Evolutionary conservation across 441 rosid species (phyloP).

Genomic region (Erodium trifolium): DNA sequence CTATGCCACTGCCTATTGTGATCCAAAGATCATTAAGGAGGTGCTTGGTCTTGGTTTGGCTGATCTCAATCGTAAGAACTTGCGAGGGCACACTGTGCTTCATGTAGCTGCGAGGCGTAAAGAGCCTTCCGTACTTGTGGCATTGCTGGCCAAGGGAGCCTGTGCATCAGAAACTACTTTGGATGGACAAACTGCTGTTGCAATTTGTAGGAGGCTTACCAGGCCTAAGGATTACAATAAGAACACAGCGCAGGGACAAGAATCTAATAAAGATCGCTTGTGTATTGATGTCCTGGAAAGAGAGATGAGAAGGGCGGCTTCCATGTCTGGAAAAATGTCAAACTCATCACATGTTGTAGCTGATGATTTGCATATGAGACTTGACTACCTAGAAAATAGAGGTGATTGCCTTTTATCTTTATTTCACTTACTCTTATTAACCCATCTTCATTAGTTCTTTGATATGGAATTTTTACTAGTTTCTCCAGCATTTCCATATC

Average conservation of each 20-base stretch:
- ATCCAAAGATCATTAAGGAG: slow-evolving; percentile 27
- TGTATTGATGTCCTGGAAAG: slow-evolving; percentile 27
- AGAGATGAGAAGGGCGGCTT: slow-evolving; percentile 17
- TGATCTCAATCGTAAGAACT: slow-evolving; percentile 21
- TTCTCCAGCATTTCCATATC: background rate
- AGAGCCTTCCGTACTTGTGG: slow-evolving; percentile 26
- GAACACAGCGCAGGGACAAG: slow-evolving; percentile 25
- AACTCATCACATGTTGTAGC: slow-evolving; percentile 16
- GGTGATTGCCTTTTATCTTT: slow-evolving; percentile 16
- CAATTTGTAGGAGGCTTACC: slow-evolving; percentile 27
- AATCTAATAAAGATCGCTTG: slow-evolving; percentile 25
- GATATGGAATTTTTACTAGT: background rate
- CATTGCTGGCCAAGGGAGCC: slow-evolving; percentile 27
- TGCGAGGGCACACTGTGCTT: slow-evolving; percentile 26
- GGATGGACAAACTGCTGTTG: slow-evolving; percentile 25
- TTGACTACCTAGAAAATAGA: slow-evolving; percentile 30
- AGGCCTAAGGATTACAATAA: slow-evolving; percentile 28
- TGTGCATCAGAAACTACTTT: slow-evolving; percentile 18
- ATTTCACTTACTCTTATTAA: background rate
- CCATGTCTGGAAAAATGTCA: slow-evolving; percentile 13
- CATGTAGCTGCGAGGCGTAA: slow-evolving; percentile 32
- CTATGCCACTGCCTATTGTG: slow-evolving; percentile 33
- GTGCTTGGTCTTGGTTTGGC: slow-evolving; percentile 21
- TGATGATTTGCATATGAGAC: slow-evolving; percentile 24
- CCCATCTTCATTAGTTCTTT: background rate